These are phyloP conservation scores for Hypoxylon lienhwacheense DNA, from an alignment of 495 filamentous ascomycete species.

Conservation along the genomic window DNA sequence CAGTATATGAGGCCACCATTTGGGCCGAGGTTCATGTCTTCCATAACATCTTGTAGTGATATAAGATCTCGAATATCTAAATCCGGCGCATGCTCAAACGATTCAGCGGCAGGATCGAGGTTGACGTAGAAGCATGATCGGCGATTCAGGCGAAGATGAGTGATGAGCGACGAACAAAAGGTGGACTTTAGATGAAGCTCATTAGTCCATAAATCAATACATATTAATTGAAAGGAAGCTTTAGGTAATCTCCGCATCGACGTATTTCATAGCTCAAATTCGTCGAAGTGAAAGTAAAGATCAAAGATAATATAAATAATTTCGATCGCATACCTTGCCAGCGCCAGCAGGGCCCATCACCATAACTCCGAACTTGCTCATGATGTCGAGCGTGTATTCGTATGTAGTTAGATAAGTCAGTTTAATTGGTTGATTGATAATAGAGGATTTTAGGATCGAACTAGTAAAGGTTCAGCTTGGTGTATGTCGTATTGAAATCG, in stretches of 20 bases:
- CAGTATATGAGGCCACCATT: slow-evolving; percentile 98
- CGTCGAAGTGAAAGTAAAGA: not conserved
- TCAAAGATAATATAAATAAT: not conserved
- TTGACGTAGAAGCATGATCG: slow-evolving; percentile 94
- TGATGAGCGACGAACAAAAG: slow-evolving; percentile 90
- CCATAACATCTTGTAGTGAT: slow-evolving; percentile 96
- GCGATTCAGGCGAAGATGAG: slow-evolving; percentile 83
- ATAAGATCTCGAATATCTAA: slow-evolving; percentile 97
- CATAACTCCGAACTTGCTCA: slow-evolving; percentile 94
- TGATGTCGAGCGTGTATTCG: slow-evolving; percentile 41
- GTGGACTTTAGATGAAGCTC: slow-evolving; percentile 65
- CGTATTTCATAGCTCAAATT: no score
- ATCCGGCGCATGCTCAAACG: slow-evolving; percentile 88
- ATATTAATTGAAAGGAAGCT: not conserved
- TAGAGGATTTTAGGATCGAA: not conserved
- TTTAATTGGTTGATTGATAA: not conserved
- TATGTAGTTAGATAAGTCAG: not conserved
- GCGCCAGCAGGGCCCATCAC: slow-evolving; percentile 92
- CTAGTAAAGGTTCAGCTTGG: slow-evolving; percentile 31
- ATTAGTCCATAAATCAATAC: not conserved
- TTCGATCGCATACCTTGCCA: slow-evolving; percentile 65
- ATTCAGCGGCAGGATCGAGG: slow-evolving; percentile 93
- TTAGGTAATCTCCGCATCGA: not conserved
- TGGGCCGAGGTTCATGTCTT: slow-evolving; percentile 88
- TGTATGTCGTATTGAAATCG: slow-evolving; percentile 6